Evolutionary conservation across 2,329 filamentous ascomycete species (phyloP).

Genomic region (Alternaria sp.): DNA sequence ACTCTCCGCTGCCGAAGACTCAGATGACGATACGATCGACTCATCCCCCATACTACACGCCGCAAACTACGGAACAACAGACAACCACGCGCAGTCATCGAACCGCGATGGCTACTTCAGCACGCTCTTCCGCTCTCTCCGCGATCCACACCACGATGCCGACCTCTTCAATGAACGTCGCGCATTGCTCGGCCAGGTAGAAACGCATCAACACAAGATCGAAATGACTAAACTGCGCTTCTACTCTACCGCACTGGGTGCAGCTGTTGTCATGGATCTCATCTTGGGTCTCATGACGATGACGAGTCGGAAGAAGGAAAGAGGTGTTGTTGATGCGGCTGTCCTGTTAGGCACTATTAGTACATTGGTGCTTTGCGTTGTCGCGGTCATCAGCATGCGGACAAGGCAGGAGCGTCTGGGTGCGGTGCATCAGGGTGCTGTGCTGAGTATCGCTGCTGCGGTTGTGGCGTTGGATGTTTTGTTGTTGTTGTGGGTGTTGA

Average conservation of each 20-base stretch:
- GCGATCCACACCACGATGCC: conserved; percentile 49
- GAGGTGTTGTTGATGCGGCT: conserved; percentile 75
- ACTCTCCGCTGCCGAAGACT: conserved; percentile 50
- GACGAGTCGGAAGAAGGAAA: conserved; percentile 71
- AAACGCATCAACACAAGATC: conserved; percentile 38
- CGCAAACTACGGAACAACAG: conserved; percentile 58
- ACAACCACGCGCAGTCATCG: conserved; percentile 7
- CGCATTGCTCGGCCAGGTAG: conserved; percentile 47
- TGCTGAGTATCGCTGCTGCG: conserved; percentile 32
- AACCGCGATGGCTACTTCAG: conserved; percentile 38
- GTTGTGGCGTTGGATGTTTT: conserved; percentile 38
- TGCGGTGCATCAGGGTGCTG: conserved; percentile 39
- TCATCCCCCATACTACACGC: conserved; percentile 31
- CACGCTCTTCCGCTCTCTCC: conserved; percentile 34
- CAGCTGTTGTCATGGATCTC: conserved; percentile 67
- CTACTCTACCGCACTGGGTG: conserved; percentile 60
- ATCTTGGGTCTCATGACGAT: conserved; percentile 70
- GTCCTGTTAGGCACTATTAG: conserved; percentile 72
- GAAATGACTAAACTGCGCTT: conserved; percentile 45
- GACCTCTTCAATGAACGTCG: conserved; percentile 56
- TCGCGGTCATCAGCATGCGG: conserved; percentile 42
- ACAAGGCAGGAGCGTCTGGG: conserved; percentile 37
- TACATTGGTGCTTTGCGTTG: conserved; percentile 58
- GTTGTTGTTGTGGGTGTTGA: conserved; percentile 39
- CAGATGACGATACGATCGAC: conserved; percentile 57